Evolutionary conservation across 2,329 filamentous ascomycete genomes (phyloP), one percentile per base, ranked within the genome.

Genomic region (Arthrobotrys megalospora): DNA sequence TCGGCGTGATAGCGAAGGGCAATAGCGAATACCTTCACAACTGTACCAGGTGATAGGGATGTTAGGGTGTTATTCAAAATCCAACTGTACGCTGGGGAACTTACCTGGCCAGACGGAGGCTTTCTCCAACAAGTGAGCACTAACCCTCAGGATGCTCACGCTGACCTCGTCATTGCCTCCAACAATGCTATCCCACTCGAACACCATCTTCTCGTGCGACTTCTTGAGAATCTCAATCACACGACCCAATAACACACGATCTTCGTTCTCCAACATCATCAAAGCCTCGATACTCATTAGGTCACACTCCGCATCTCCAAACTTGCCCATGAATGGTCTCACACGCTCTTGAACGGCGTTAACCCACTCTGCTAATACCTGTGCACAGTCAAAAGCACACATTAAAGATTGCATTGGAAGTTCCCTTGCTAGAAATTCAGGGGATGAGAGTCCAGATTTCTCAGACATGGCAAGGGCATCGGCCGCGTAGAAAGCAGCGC

Each of bases 401-500:
- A 98, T 91, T 0, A 94, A 93, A 12, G 93, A 94, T 83, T 97
- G 95, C 45, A 97, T 89, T 0, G 96, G 94, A 11, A 98, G 87
- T 83, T 97, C 94, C 52, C 93, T 89, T 0, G 91, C 91, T 79
- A 93, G 91, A 80, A 97, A 94, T 6, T 92, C 91, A 85, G 95
- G 96, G 0, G 93, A 93, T 2, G 81, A 81, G 32, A 95, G 90
- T 0, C 93, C 93, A 11, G 96, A 88, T 83, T 92, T 94, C 83
- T 96, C 92, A 1, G 93, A 92, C 90, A 96, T 96, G 32, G 91
- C 90, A 7, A 99, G 88, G 0, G 94, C 97, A 83, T 97, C 94
- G 0, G 93, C 94, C 0, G 96, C 96, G 82, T 97, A 97, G 83
- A 94, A 96, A 0, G 95, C 96, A n/a, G 96, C 96, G 83, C 95